These are phyloP conservation scores for Hirsutella rhossiliensis DNA, from an alignment of 2,329 filamentous ascomycete genomes.

Conservation along the genomic window DNA sequence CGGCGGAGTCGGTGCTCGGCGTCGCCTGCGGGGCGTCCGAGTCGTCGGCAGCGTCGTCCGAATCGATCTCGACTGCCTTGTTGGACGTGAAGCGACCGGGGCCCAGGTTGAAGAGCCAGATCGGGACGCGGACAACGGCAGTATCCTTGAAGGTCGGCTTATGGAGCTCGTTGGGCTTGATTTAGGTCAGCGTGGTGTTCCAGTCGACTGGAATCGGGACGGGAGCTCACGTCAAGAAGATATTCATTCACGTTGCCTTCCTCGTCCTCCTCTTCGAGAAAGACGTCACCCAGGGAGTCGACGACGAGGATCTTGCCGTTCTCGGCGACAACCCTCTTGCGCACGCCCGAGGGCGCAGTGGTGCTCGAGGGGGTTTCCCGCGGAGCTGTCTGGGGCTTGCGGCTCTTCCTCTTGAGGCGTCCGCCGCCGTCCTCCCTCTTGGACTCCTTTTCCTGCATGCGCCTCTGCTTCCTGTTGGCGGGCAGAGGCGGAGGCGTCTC, in stretches of 20 bases:
- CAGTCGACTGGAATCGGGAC: background rate
- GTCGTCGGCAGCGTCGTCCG: constrained; percentile 35
- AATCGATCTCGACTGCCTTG: constrained; percentile 25
- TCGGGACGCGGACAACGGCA: constrained; percentile 65
- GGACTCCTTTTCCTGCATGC: constrained; percentile 5
- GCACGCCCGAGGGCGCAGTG: constrained; percentile 50
- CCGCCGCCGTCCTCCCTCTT: constrained; percentile 57
- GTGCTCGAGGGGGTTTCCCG: constrained; percentile 38
- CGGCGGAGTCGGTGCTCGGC: constrained; percentile 43
- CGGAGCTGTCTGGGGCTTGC: constrained; percentile 21
- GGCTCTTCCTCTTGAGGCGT: constrained; percentile 27
- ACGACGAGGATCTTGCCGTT: constrained; percentile 94
- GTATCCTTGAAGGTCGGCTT: constrained; percentile 72
- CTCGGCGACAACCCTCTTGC: constrained; percentile 81
- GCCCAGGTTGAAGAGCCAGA: constrained; percentile 54
- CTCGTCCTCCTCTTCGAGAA: constrained; percentile 82
- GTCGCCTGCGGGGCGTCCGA: constrained; percentile 39
- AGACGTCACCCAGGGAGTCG: constrained; percentile 84
- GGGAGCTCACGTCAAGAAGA: constrained; percentile 65
- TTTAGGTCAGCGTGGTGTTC: constrained; percentile 7
- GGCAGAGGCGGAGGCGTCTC: constrained; percentile 39
- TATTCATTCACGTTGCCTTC: constrained; percentile 76
- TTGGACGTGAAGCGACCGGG: constrained; percentile 36
- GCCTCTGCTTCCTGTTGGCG: constrained; percentile 58
- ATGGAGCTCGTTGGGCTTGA: constrained; percentile 64